Base-by-base conservation (phyloP, 2,329 filamentous ascomycete genomes). In the Zymoseptoria crescenta region DNA sequence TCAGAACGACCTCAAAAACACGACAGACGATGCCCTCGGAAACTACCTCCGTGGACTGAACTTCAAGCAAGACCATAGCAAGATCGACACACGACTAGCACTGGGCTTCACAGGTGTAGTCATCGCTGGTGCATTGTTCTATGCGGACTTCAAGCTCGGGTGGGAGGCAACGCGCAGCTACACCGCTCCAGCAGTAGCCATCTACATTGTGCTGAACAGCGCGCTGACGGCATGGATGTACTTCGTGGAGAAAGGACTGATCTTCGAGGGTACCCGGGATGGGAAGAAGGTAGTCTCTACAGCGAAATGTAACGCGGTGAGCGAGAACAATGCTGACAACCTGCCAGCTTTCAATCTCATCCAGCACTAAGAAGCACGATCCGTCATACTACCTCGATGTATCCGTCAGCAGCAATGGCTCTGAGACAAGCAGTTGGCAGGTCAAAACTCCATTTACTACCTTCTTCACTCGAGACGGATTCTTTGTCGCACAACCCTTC, bases 1-100 rank as follows among this genome's bases (percentile, higher is more conserved):
- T 20, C 66, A 73, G 7, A 62, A 72, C 96, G 94, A 97, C 74
- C 87, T 99, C 64, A 97, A 97, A 77, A 96, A 94, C 78, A 95
- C 92, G 48, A 91, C 89, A 66, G 94, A 99, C 78, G 94, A 99
- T 77, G 91, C 92, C 59, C 87, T 99, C 61, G 86, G 89, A 60
- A 91, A 94, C 77, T 97, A 97, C 79, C 86, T 99, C 64, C 93
- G 90, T 76, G 89, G 86, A 30, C 85, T 97, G 73, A 86, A 81
- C 66, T 96, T 96, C 80, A 83, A 79, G 63, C 91, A 96, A 76
- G 86, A 88, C 64, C 87, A 97, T 77, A 81, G 76, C 59, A 85
- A 94, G 53, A 85, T 86, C 68, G 92, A 97, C 70, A 83, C 95
- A 53, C 89, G 91, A 56, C 85, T 99, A 52, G 81, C 80, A 0